Evolutionary conservation across 1,139 yeast genomes (phyloP).

Genomic region (Diutina rugosa): DNA sequence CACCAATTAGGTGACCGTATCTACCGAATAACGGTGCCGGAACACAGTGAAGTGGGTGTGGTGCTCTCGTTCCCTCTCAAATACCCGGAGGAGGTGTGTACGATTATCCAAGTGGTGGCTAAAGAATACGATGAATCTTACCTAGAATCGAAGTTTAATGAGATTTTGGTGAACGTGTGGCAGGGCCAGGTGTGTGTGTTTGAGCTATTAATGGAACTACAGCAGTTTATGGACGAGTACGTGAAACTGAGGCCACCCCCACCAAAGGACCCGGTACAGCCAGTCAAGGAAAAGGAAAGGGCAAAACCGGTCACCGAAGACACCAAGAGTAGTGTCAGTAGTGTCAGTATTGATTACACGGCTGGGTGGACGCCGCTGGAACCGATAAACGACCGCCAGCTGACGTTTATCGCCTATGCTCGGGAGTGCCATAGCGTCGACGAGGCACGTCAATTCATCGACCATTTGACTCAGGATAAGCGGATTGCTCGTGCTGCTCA

Average conservation of each 20-base stretch:
- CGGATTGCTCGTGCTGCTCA: constrained; percentile 62
- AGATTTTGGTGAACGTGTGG: constrained; percentile 36
- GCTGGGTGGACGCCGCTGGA: constrained; percentile 70
- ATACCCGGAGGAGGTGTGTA: constrained; percentile 61
- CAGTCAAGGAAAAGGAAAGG: neutral
- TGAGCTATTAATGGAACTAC: constrained; percentile 60
- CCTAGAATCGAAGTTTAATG: constrained; percentile 29
- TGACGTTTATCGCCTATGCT: constrained; percentile 76
- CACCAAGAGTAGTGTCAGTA: neutral
- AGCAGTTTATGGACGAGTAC: constrained; percentile 31
- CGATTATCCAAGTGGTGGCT: constrained; percentile 35
- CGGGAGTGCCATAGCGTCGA: constrained; percentile 44
- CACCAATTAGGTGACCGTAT: constrained; percentile 19
- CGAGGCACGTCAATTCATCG: constrained; percentile 47
- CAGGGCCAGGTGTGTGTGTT: constrained; percentile 66
- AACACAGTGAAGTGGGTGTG: constrained; percentile 40
- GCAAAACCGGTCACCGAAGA: neutral
- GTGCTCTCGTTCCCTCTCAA: constrained; percentile 55
- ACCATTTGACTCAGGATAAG: constrained; percentile 44
- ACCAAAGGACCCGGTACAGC: neutral
- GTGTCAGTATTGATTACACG: constrained; percentile 25
- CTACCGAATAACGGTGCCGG: constrained; percentile 50
- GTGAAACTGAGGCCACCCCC: constrained; percentile 8
- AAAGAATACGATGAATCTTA: constrained; percentile 27
- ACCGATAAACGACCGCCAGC: constrained; percentile 69